Base-by-base conservation (phyloP, 2,329 filamentous ascomycete genomes). In the Ophiostoma sp. region DNA sequence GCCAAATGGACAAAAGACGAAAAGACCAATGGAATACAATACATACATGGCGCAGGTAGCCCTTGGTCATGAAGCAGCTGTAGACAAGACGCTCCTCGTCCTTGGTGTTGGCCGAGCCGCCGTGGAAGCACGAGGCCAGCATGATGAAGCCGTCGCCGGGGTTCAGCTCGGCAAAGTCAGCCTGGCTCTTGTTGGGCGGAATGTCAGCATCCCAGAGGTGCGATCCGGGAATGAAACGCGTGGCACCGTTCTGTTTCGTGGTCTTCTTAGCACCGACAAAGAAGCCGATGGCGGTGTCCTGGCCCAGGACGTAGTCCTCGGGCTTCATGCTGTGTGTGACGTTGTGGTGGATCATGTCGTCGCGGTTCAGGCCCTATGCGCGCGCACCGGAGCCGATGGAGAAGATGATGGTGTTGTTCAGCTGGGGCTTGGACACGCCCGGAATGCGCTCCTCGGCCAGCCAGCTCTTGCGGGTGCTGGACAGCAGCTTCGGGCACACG, bases 171-270 rank as follows among this genome's bases (percentile, higher is more conserved):
- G 73, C 70, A 18, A 72, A 69, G 18, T 67, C 66, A n/a, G 69
- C 65, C 40, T 66, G 42, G 12, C 63, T 45, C 16, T 72, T 70
- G 69, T 71, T 60, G 0, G 74, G 74, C 45, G 73, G 73, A 8
- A 75, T 8, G 14, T 64, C 38, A 14, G 64, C 7, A 62, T 65
- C 74, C 76, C 75, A 76, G 0, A 79, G 73, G 66, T 79, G 78
- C n/a, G 72, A 74, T 0, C 77, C 76, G 1, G 78, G 78, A 44
- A 79, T 75, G 68, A 78, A 74, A 5, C 76, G 71, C 4, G 77
- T 79, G 16, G 77, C 78, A 2, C 78, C 77, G 68, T 79, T 79
- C 16, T 72, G 65, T 5, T 69, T 70, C 0, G 76, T 78, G 4
- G 67, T 70, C 66, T 66, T 55, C 65, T 74, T 77, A 6, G 73